Evolutionary conservation across 441 rosid genomes (phyloP), one percentile per base, ranked within the genome.

Genomic region (Macaranga tanarius): DNA sequence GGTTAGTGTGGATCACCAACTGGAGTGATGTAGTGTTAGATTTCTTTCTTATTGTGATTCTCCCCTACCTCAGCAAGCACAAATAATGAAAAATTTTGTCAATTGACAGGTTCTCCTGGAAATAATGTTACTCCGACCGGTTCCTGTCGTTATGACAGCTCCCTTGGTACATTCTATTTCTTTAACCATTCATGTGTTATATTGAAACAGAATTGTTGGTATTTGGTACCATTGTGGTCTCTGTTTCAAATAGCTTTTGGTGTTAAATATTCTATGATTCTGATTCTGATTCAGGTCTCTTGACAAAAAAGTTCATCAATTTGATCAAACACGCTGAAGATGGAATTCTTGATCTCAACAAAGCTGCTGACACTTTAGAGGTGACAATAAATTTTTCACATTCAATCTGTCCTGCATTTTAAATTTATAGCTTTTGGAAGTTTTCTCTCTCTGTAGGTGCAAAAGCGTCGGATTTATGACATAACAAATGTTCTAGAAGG

Each of bases 401-500:
- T 68, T 19, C n/a, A n/a, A 34, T 70, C 47, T 56, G 50, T 50
- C 54, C 22, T 52, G 44, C 67, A 45, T 8, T 28, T 2, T 56
- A 42, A 68, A 76, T 54, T 77, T 61, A 50, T 69, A 62, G 72
- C 64, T 70, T 67, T 77, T 73, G 67, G 69, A 77, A 75, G 58
- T 34, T n/a, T 73, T 47, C 69, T 74, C 74, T 69, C 60, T 60
- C 73, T 70, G 38, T 81, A 95, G 99, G 99, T 95, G 73, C 98
- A 95, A 91, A 95, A 95, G 83, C 89, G 98, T 77, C 85, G 99
- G 74, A 91, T 95, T 80, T 95, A 95, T 76, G 99, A 95, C 81
- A 93, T 95, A 77, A 95, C 97, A 81, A 95, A 93, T 87, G 99
- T 95, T 74, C 85, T 95, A 56, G 99, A 91, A 90, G 99, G 99